Base-by-base conservation (phyloP, 306 rosid species). In the Cicer judaicum region DNA sequence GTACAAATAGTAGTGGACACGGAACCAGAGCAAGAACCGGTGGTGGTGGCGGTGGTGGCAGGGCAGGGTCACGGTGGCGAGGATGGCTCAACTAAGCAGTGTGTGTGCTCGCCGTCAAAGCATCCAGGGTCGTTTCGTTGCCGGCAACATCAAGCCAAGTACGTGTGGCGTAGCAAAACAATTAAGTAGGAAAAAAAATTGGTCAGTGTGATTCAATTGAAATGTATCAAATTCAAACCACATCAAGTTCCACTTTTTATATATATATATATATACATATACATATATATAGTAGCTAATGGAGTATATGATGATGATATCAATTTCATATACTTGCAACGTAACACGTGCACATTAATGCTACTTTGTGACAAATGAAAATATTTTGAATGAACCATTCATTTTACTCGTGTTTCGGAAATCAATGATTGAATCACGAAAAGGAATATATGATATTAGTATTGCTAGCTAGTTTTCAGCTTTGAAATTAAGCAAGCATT, bases 41-140 rank as follows among this genome's bases (percentile, higher is more conserved):
- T 7, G 70, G 39, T 5, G 34, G 5, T 29, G 12, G 75, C 5
- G 18, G 18, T 16, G 70, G 39, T 5, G 70, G 50, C 24, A 7
- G 54, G 54, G 10, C 81, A 59, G 73, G 73, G 50, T 7, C 6
- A 9, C 12, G 50, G 78, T 3, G 82, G 49, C 6, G 36, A 54
- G 5, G 65, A 15, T 10, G 73, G 82, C 34, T 19, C 72, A 0
- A 13, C 2, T 5, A 80, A 68, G 84, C 79, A 38, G 69, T 91
- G 97, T 15, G 19, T 83, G 82, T 91, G 97, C 69, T 91, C 95
- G 12, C 97, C 95, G 40, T 86, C 97, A 0, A 68, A 34, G 71
- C 97, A 91, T 59, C 90, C 92, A 0, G 92, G 97, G 3, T 91
- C 97, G 41, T 91, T 91, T 59, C 89, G 95, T 73, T 91, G 97